Percentiles rank a stretch among this genome's conserved stretches.
phyloP scores from a whole-genome alignment of 306 rosid genomes.

The Hippophae gyantsensis region DNA sequence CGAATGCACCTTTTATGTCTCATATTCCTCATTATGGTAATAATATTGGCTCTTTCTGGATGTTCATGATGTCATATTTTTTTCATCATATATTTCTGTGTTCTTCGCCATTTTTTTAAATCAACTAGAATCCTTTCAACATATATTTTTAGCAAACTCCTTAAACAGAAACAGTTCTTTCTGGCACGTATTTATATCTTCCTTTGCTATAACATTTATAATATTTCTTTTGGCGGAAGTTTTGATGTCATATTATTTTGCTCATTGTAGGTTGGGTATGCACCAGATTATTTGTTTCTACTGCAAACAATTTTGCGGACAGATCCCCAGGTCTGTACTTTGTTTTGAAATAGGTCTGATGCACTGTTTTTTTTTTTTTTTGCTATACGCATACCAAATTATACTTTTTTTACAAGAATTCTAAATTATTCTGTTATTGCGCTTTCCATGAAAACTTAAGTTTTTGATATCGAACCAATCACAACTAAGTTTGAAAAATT shows the following conservation, averaged over 20 bases:
- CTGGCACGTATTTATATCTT: not conserved
- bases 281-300: constrained; percentile 92
- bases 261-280: constrained; percentile 78
- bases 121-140: not conserved
- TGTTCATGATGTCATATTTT: too few species aligned
- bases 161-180: not conserved
- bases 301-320: constrained; percentile 89
- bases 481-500: constrained; percentile 9
- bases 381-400: too few species aligned
- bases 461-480: constrained; percentile 4
- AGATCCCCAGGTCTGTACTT: constrained; percentile 73
- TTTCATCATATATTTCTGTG: too few species aligned
- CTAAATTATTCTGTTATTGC: not conserved
- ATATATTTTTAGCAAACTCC: not conserved
- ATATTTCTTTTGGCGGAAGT: not conserved
- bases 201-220: not conserved
- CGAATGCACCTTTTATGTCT: not conserved
- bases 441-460: not conserved
- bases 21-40: too few species aligned
- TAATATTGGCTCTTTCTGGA: too few species aligned
- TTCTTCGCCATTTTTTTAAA: too few species aligned
- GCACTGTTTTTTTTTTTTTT: not conserved
- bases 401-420: too few species aligned
- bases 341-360: not conserved
- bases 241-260: not conserved